Base-by-base conservation (phyloP, 208 protist genomes). In the Leishmania tarentolae region DNA sequence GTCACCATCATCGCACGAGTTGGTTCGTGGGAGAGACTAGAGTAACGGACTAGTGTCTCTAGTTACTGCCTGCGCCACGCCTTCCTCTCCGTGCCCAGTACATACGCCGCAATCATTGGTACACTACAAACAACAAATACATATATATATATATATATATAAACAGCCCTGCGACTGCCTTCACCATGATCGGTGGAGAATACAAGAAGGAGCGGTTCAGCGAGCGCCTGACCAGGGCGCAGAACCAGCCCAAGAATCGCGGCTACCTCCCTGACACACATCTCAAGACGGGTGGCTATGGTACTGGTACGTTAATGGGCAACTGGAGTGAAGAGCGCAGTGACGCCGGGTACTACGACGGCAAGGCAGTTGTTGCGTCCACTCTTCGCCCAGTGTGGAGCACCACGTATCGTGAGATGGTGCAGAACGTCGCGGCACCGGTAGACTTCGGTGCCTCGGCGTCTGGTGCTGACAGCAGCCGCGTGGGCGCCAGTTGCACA, bases 151-250 rank as follows among this genome's bases (percentile, higher is more conserved):
- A n/a, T n/a, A n/a, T n/a, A n/a, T n/a, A n/a, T n/a, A n/a, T 24
- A 4, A 3, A 15, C 40, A 31, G 19, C 24, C 40, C 5, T 31
- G 46, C 24, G 0, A 17, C 28, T 31, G 31, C 21, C 8, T 40
- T 82, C 21, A 71, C 47, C 19, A 98, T 98, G 94, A 91, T 98
- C 66, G 94, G 94, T 40, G 93, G 94, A 0, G 93, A 98, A 77
- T 94, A 97, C 88, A 94, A 92, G 66, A 95, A 96, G 78, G 94
- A 98, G 82, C 93, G 95, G 69, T 89, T 96, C 65, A 97, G 94
- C 79, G 95, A 98, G 89, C 87, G 93, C 9, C 76, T 97, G 46
- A 78, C 80, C 47, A 35, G 74, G 5, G 88, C 86, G 46, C 92
- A 97, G 75, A 98, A 97, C 79, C 95, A 97, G 76, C 94, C 94